Percentiles rank a stretch among this genome's conserved stretches.
Evolutionary conservation across 148 eudicot species (phyloP).

Genomic region (Limonium bicolor): DNA sequence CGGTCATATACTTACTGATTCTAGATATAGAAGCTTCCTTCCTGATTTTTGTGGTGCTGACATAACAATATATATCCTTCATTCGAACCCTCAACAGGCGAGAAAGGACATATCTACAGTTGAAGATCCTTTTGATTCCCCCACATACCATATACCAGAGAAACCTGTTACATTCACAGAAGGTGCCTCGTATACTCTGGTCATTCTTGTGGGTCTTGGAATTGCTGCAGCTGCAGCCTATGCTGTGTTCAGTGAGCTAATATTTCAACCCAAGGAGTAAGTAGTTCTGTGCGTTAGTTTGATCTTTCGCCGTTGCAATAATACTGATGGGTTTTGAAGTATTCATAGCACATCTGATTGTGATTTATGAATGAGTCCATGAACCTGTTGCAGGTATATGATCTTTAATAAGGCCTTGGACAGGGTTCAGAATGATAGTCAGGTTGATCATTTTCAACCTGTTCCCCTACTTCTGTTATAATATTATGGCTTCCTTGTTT

Average conservation of each 20-base stretch:
- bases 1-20: background rate
- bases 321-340: too few relatives aligned
- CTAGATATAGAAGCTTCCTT: background rate
- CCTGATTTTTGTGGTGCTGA: slow-evolving; percentile 1
- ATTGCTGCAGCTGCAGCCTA: slow-evolving; percentile 70
- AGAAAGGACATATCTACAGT: slow-evolving; percentile 51
- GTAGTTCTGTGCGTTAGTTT: too few relatives aligned
- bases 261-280: slow-evolving; percentile 92
- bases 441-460: slow-evolving; percentile 28
- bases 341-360: too few relatives aligned
- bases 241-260: slow-evolving; percentile 77
- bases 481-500: background rate
- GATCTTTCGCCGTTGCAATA: too few relatives aligned
- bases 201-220: slow-evolving; percentile 88
- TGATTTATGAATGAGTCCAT: too few relatives aligned
- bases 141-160: slow-evolving; percentile 91
- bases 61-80: slow-evolving; percentile 1
- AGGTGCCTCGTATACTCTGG: slow-evolving; percentile 69
- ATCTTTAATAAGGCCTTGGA: slow-evolving; percentile 70
- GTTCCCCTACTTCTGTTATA: too few relatives aligned
- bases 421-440: slow-evolving; percentile 71
- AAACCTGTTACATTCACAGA: slow-evolving; percentile 88
- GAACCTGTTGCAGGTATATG: slow-evolving; percentile 47
- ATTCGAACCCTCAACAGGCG: slow-evolving; percentile 25
- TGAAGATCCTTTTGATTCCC: slow-evolving; percentile 93